A percentile compares a stretch with the other conserved stretches of the same genome.
Conservation (phyloP, 2,329 filamentous ascomycete genomes). For the Phialophora verrucosa region DNA sequence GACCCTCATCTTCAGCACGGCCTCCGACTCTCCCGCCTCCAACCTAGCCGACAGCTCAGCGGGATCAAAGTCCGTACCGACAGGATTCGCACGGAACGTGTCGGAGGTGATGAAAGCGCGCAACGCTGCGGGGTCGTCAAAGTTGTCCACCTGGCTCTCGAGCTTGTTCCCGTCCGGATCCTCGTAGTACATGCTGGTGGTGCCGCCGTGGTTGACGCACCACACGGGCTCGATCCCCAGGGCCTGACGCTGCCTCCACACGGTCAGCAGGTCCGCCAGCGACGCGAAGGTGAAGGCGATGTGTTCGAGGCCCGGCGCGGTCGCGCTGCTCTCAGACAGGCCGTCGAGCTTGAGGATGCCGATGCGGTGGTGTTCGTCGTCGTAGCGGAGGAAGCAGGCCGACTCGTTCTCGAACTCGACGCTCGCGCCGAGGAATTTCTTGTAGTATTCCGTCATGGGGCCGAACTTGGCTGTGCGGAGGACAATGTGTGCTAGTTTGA, state of each 20-base stretch:
- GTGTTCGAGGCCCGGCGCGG: conserved; percentile 16
- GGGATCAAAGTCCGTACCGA: conserved; percentile 4
- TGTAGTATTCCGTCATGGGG: conserved; percentile 15
- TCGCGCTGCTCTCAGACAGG: background rate
- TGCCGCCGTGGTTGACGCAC: conserved; percentile 21
- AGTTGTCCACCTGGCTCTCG: conserved; percentile 7
- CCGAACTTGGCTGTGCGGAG: conserved; percentile 11
- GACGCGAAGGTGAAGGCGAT: conserved; percentile 20
- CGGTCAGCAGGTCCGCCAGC: conserved; percentile 12
- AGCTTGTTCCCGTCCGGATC: conserved; percentile 11
- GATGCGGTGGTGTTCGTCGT: conserved; percentile 22
- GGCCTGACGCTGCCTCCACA: conserved; percentile 14
- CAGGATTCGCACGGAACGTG: background rate
- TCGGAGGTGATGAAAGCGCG: background rate
- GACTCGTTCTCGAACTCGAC: conserved; percentile 9
- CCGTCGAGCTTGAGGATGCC: conserved; percentile 5
- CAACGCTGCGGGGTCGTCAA: background rate
- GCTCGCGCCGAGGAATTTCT: conserved; percentile 8
- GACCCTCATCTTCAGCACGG: conserved; percentile 5
- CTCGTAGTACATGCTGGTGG: conserved; percentile 16
- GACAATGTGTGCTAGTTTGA: conserved; percentile 8
- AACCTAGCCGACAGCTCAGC: background rate
- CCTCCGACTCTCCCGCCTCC: background rate
- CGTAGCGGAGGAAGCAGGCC: conserved; percentile 14
- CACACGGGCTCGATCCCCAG: conserved; percentile 12